Evolutionary conservation across 1,139 yeast species (phyloP), one percentile per base, ranked within the genome.

Genomic region (Geotrichum histeridarum): DNA sequence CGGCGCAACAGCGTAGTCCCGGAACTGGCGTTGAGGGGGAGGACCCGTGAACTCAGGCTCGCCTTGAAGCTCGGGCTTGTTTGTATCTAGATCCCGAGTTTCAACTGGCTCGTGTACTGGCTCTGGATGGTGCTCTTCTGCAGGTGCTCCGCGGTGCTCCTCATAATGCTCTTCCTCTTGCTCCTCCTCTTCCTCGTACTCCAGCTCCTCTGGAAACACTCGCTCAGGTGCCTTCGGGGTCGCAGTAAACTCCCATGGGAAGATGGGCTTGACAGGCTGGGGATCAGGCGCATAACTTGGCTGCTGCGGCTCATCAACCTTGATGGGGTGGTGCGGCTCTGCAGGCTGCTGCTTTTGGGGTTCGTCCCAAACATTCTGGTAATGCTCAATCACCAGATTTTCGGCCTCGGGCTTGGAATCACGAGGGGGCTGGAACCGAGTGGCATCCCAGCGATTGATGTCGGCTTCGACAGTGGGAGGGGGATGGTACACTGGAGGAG

Each of bases 381-480:
- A 60, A 15, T 55, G 54, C 17, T 59, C 55, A 17, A 64, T 55
- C 30, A 56, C 53, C 47, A 76, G 64, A 8, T 55, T 53, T 1
- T 64, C 67, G 3, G 78, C 79, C 59, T 77, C 78, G 6, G 78
- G 75, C 37, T 55, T 60, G 2, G 73, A 66, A 43, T 63, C 61
- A 32, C 64, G 60, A 22, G 79, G 77, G 7, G 81, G 80, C 22
- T 68, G 70, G 48, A 68, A 70, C 42, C 58, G 59, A 1, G 73
- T 65, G 0, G 79, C 75, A 54, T 77, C 73, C 80, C 81, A 77
- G 42, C 67, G 64, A 50, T 64, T 58, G 15, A 64, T 57, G 35
- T 63, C 64, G 1, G 71, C 70, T 37, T 57, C 59, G 46, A 72
- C 62, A 6, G 70, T 61, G 49, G 57, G 48, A 18, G 62, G 51